Evolutionary conservation across 257 asterid genomes (phyloP).

Genomic region (Solanum medicagineum): DNA sequence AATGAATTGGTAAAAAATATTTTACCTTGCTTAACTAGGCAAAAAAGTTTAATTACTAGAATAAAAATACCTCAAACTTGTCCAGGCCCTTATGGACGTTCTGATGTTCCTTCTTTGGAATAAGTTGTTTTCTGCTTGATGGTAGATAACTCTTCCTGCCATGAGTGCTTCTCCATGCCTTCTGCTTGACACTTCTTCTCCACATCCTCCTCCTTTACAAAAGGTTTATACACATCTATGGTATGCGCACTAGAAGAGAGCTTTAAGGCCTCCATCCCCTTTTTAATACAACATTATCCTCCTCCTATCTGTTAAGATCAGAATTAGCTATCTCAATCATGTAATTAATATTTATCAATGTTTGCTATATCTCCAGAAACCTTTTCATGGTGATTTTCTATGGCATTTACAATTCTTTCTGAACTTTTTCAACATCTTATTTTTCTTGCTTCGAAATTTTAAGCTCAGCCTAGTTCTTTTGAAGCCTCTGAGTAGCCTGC

Average conservation of each 20-base stretch:
- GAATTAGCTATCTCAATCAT: conserved; percentile 31
- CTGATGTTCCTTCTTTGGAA: background rate
- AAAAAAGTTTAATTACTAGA: too few relatives aligned
- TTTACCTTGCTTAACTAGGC: too few relatives aligned
- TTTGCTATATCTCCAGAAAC: conserved; percentile 49
- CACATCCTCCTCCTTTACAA: conserved; percentile 36
- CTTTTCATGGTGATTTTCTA: conserved; percentile 51
- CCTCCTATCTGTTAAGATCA: conserved; percentile 25
- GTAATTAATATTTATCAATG: conserved; percentile 27
- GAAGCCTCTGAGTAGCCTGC: conserved; percentile 55
- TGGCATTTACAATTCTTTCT: conserved; percentile 39
- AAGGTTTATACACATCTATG: conserved; percentile 26
- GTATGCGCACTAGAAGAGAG: conserved; percentile 11
- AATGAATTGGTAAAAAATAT: too few relatives aligned
- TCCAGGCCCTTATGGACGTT: too few relatives aligned
- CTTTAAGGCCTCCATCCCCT: background rate
- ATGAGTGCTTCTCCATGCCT: conserved; percentile 26
- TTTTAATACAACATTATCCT: conserved; percentile 11
- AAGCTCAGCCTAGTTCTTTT: conserved; percentile 49
- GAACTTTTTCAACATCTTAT: conserved; percentile 39
- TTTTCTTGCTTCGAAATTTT: conserved; percentile 60
- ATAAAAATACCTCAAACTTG: too few relatives aligned
- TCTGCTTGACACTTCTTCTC: conserved; percentile 29
- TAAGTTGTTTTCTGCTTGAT: conserved; percentile 17
- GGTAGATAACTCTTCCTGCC: conserved; percentile 24